Evolutionary conservation across 495 filamentous ascomycete species (phyloP), one percentile per base, ranked within the genome.

Genomic region (Penicillium macrosclerotiorum): DNA sequence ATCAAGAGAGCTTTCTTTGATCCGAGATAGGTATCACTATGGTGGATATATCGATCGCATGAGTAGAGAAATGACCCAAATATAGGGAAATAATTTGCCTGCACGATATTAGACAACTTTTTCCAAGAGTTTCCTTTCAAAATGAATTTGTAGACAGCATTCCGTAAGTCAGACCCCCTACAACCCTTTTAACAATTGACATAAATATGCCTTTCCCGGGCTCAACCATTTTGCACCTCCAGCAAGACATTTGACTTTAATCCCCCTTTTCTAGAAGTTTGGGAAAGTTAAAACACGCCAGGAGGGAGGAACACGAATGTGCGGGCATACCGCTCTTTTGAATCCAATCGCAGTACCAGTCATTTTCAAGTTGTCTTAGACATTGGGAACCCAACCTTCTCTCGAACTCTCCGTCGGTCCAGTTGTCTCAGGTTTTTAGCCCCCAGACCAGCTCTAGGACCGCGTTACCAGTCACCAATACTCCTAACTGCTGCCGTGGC

Each of bases 241-340:
- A 57, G 53, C 49, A 33, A 58, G 54, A 54, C 29, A 39, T 47
- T 14, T 5, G 19, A 27, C 19, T 31, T 33, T 51, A 20, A 38
- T 46, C 16, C 49, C 47, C 47, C 37, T 37, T 54, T 61, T 59
- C 51, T 40, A 53, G 42, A 59, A 58, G 41, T 35, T 17, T 13
- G 17, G 40, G 24, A 51, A 42, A 46, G 38, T 44, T 18, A 17
- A 45, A 29, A 52, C 34, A 35, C 11, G 20, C 14, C 40, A 38
- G 17, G 24, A 35, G 13, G 19, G 29, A 37, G 11, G 33, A 25
- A 48, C 44, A 54, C 50, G 42, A 25, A 55, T 42, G 37, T 16
- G 31, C 48, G 7, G 26, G 17, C 32, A 47, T 58, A 59, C 58
- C 58, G 58, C 58, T 59, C 37, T 55, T 61, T 59, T 26, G 13